Base-by-base conservation (phyloP, 2,329 filamentous ascomycete genomes). In the Botryotinia convoluta region DNA sequence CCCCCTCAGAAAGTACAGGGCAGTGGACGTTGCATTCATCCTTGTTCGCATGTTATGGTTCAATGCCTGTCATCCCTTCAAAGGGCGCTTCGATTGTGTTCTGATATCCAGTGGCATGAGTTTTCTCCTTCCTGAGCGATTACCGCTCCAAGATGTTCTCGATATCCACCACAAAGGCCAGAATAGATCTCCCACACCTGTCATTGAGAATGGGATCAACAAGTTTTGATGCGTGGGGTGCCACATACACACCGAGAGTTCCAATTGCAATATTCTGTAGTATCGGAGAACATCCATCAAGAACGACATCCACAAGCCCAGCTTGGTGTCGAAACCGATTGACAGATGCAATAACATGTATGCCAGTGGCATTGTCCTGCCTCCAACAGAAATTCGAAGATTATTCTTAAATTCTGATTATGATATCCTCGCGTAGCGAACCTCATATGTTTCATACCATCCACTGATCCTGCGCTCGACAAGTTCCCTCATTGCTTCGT, bases 401-500 rank as follows among this genome's bases (percentile, higher is more conserved):
- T 54, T 16, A 7, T 22, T 29, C 35, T 22, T 42, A 9, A n/a
- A 8, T 57, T 29, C 26, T n/a, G 37, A 68, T 42, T 18, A 68
- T 68, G 48, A 57, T 57, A 48, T 42, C 35, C 35, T 68, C 35
- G 65, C 65, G 42, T 68, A 68, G 20, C 65, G 65, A 42, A 68
- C 65, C 65, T 68, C 65, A 32, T 68, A 68, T 42, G 35, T 68
- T 16, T 68, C 37, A 29, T 68, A 42, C 65, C 48, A 68, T 54
- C 65, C 65, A 68, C 35, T 42, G 10, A 68, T 57, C 18, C 65
- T 68, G 48, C 48, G 65, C 54, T 68, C 48, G 18, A 68, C 65
- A 42, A 68, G 48, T 57, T 68, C 65, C 54, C 65, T 68, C 65
- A 68, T 68, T 42, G 65, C 65, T 57, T 68, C 35, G 29, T 42